Evolutionary conservation across 2,329 filamentous ascomycete genomes (phyloP).

Genomic region (Trichoderma cornu-damae): DNA sequence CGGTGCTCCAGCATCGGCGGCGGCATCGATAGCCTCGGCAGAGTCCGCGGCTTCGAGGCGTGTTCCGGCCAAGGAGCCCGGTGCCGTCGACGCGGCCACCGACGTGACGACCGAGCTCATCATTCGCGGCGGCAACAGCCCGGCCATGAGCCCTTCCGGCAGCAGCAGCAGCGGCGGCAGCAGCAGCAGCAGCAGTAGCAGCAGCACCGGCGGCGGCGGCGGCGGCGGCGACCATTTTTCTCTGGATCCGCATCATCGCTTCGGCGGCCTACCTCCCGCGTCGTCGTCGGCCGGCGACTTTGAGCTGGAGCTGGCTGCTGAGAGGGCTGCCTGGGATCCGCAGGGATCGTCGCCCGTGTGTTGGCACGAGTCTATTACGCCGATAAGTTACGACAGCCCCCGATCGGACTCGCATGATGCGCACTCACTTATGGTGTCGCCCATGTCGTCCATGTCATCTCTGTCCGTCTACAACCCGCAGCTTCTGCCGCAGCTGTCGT

Average conservation of each 20-base stretch:
- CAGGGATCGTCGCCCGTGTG: conserved; percentile 20
- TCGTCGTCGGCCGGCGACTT: conserved; percentile 15
- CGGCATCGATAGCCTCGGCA: not conserved
- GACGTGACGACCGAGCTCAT: conserved; percentile 11
- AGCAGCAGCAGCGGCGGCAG: conserved; percentile 1
- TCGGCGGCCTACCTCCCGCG: conserved; percentile 10
- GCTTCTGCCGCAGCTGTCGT: conserved; percentile 29
- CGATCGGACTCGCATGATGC: conserved; percentile 22
- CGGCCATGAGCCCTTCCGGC: conserved; percentile 12
- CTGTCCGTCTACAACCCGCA: conserved; percentile 30
- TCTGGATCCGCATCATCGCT: conserved; percentile 9
- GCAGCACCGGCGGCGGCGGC: no score
- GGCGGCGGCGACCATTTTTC: conserved; percentile 7
- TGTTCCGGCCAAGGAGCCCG: not conserved
- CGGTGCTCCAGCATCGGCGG: not conserved
- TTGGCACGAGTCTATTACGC: conserved; percentile 27
- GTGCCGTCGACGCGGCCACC: not conserved
- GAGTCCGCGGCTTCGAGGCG: not conserved
- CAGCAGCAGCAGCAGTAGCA: not conserved
- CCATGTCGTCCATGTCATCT: conserved; percentile 18
- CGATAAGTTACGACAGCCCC: conserved; percentile 26
- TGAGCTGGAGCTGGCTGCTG: conserved; percentile 22
- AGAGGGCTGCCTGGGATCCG: conserved; percentile 24
- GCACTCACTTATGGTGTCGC: conserved; percentile 10
- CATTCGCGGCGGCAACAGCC: conserved; percentile 10